Conservation (phyloP, 108 stramenopile genomes). For the Pinguiococcus pyrenoidosus region DNA sequence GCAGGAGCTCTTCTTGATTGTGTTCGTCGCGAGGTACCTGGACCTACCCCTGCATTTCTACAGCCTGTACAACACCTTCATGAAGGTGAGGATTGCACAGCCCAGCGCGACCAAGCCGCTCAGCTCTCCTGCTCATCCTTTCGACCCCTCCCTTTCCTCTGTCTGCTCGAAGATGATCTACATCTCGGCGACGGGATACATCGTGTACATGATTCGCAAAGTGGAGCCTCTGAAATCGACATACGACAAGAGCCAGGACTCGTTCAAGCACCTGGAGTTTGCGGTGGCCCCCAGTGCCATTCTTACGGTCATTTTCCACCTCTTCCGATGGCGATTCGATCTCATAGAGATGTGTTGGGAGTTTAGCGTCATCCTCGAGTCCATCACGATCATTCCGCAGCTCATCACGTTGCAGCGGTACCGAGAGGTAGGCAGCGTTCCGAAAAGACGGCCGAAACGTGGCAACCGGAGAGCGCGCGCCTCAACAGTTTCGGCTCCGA, state of each 20-base stretch:
- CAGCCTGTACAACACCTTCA: slow-evolving; percentile 83
- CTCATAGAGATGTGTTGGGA: slow-evolving; percentile 60
- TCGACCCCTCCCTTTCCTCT: background rate
- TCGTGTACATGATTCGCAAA: slow-evolving; percentile 83
- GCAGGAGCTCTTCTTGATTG: slow-evolving; percentile 91
- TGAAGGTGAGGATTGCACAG: slow-evolving; percentile 51
- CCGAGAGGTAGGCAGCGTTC: too few relatives aligned
- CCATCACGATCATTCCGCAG: slow-evolving; percentile 90
- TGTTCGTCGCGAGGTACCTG: slow-evolving; percentile 68
- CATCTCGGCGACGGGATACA: slow-evolving; percentile 73
- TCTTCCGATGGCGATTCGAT: slow-evolving; percentile 46
- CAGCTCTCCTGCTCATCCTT: background rate
- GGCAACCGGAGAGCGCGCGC: too few relatives aligned
- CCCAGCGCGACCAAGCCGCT: background rate
- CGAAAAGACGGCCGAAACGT: too few relatives aligned
- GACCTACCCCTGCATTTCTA: slow-evolving; percentile 49
- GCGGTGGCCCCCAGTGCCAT: slow-evolving; percentile 77
- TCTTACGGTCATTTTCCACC: slow-evolving; percentile 59
- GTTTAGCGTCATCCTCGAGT: slow-evolving; percentile 87
- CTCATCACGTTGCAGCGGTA: slow-evolving; percentile 89
- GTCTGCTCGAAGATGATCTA: slow-evolving; percentile 41
- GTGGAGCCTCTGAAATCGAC: slow-evolving; percentile 38
- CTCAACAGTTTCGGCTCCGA: too few relatives aligned
- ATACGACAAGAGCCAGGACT: slow-evolving; percentile 89
- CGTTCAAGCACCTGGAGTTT: slow-evolving; percentile 92